Percentiles rank a stretch among this genome's conserved stretches.
Conservation (phyloP, 2,329 filamentous ascomycete genomes). For the Sporothrix phasma region DNA sequence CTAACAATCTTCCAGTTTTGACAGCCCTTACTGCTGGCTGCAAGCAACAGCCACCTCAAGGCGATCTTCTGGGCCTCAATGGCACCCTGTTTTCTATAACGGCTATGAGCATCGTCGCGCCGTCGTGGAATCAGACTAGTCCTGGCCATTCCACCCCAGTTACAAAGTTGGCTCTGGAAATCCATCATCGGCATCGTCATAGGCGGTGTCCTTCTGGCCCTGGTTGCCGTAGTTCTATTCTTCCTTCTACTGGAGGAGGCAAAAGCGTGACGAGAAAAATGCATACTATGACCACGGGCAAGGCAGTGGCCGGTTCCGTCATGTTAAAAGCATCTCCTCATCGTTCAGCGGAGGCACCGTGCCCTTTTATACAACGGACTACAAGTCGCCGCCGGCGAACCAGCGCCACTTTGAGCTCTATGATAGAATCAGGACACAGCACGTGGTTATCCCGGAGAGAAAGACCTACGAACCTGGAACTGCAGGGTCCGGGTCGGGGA, state of each 20-base stretch:
- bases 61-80: constrained; percentile 31
- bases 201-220: constrained; percentile 34
- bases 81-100: constrained; percentile 33
- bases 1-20: constrained; percentile 30
- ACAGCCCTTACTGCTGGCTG: constrained; percentile 39
- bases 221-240: constrained; percentile 36
- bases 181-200: constrained; percentile 46
- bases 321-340: constrained; percentile 9
- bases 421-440: constrained; percentile 23
- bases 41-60: constrained; percentile 32
- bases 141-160: constrained; percentile 19
- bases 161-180: constrained; percentile 33
- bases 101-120: constrained; percentile 32
- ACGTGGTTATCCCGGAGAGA: constrained; percentile 8
- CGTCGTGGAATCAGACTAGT: constrained; percentile 22
- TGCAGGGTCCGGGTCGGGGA: neutral
- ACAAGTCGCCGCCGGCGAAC: constrained; percentile 21
- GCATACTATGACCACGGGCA: neutral
- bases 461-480: neutral
- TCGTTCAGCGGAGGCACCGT: constrained; percentile 8
- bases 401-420: constrained; percentile 21
- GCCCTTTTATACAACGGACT: constrained; percentile 26
- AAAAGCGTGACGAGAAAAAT: constrained; percentile 26
- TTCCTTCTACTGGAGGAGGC: constrained; percentile 38
- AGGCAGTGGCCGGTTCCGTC: constrained; percentile 10